phyloP scores from a whole-genome alignment of 768 basidiomycete species.

The Lactifluus piperatus region DNA sequence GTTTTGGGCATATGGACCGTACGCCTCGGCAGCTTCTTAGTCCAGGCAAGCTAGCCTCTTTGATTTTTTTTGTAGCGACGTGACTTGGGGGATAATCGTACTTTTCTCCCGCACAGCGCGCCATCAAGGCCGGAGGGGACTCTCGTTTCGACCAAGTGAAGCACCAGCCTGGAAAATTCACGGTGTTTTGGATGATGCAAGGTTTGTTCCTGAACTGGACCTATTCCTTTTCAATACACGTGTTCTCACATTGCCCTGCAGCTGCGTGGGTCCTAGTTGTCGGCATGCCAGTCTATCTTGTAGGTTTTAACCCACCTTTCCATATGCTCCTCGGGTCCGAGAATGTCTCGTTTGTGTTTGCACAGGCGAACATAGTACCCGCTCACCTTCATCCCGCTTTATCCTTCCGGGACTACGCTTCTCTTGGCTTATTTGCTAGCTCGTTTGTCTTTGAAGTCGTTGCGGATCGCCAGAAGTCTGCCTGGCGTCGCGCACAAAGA shows the following conservation, averaged over 20 bases:
- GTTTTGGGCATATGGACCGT: constrained; percentile 37
- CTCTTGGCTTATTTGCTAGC: constrained; percentile 42
- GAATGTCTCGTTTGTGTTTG: not conserved
- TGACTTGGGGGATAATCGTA: not conserved
- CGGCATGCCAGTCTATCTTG: constrained; percentile 60
- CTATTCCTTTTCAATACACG: not conserved
- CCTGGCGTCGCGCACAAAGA: constrained; percentile 51
- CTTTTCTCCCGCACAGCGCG: constrained; percentile 26
- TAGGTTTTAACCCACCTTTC: constrained; percentile 18
- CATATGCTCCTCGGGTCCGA: not conserved
- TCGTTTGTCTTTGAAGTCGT: constrained; percentile 55
- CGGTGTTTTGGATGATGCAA: constrained; percentile 54
- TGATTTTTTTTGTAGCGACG: not conserved
- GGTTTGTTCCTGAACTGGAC: constrained; percentile 28
- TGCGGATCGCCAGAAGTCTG: constrained; percentile 57
- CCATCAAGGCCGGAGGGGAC: constrained; percentile 50
- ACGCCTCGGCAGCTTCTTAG: constrained; percentile 55
- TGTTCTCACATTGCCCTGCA: constrained; percentile 20
- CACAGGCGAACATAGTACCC: constrained; percentile 44
- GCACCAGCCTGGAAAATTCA: constrained; percentile 39
- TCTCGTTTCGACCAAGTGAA: constrained; percentile 57
- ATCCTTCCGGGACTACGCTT: constrained; percentile 44
- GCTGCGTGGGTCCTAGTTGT: constrained; percentile 51
- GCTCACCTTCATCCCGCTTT: constrained; percentile 41
- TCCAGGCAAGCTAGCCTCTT: constrained; percentile 31